phyloP scores from a whole-genome alignment of 2,329 filamentous ascomycete genomes.

The Neopestalotiopsis sp. region DNA sequence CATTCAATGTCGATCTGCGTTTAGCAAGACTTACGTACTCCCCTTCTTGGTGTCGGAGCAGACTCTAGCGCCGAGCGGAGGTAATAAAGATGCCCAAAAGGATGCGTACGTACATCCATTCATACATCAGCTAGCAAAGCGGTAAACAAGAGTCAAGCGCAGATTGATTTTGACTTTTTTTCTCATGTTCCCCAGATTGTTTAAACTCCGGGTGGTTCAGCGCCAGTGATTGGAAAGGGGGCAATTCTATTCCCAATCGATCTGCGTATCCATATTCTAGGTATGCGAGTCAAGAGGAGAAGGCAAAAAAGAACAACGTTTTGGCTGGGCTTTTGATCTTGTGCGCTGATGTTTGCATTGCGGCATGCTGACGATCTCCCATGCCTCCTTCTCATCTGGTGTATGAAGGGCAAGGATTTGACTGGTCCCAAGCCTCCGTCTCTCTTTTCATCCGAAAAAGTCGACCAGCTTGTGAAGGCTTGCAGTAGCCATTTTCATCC shows the following conservation, averaged over 20 bases:
- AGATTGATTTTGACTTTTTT: background rate
- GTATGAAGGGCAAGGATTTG: background rate
- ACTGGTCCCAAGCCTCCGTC: background rate
- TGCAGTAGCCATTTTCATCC: background rate
- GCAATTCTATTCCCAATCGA: background rate
- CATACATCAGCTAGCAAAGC: background rate
- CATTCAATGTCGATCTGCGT: conserved; percentile 7
- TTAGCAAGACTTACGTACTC: background rate
- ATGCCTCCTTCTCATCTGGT: background rate
- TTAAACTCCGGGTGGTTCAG: background rate
- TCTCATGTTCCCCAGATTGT: background rate
- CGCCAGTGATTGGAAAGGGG: background rate
- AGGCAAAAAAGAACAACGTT: background rate
- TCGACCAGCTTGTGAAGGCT: background rate
- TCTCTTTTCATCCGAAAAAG: background rate
- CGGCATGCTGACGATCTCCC: background rate
- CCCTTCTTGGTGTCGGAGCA: background rate
- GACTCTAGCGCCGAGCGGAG: conserved; percentile 5
- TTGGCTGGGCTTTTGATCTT: background rate
- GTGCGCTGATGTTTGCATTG: background rate
- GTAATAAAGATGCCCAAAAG: background rate
- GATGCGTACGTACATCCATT: background rate
- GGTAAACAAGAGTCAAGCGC: background rate
- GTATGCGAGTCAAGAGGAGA: background rate
- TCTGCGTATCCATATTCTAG: background rate